A percentile compares a stretch with the other conserved stretches of the same genome.
These are phyloP conservation scores for Pyrus betulifolia DNA, from an alignment of 306 rosid genomes.

Conservation along the genomic window DNA sequence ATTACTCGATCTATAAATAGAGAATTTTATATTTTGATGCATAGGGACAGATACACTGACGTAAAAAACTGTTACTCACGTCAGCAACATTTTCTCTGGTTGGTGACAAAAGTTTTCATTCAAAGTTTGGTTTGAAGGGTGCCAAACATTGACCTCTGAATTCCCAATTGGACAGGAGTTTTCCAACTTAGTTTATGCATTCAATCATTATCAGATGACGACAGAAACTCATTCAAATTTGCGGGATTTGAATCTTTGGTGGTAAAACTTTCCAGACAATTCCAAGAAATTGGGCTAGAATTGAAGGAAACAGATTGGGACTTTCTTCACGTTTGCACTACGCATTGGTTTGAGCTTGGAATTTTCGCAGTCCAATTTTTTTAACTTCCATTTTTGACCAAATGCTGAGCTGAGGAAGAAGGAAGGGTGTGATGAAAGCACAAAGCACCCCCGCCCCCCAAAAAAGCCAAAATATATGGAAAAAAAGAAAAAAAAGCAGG, in stretches of 20 bases:
- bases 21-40: neutral
- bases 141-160: conserved; percentile 28
- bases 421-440: conserved; percentile 11
- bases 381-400: conserved; percentile 48
- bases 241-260: neutral
- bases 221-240: conserved; percentile 17
- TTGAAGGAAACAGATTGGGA: neutral
- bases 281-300: neutral
- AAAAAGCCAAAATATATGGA: conserved; percentile 6
- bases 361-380: conserved; percentile 20
- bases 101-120: neutral
- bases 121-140: conserved; percentile 8
- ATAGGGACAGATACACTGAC: too few species aligned
- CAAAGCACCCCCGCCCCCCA: neutral
- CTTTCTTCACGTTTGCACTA: neutral
- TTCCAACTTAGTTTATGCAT: neutral
- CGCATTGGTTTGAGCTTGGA: conserved; percentile 10
- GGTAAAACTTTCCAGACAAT: neutral
- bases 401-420: conserved; percentile 3
- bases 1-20: too few species aligned
- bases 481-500: neutral
- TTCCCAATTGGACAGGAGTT: conserved; percentile 24
- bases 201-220: conserved; percentile 30
- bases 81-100: too few species aligned
- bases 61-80: too few species aligned